These are phyloP conservation scores for Microsporum audouinii DNA, from an alignment of 2,329 filamentous ascomycete genomes.

Conservation along the genomic window DNA sequence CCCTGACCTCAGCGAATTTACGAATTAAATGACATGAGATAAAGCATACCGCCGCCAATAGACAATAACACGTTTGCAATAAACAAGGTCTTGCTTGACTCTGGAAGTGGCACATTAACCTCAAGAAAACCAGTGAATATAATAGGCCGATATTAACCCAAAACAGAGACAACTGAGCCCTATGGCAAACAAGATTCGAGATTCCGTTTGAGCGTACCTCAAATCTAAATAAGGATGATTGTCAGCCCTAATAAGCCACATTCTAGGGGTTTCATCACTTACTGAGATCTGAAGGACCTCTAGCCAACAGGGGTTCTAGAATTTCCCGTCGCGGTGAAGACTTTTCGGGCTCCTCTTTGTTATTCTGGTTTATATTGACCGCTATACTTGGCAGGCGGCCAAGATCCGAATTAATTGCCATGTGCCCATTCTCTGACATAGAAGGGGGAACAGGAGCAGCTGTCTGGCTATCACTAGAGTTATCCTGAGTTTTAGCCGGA, in stretches of 20 bases:
- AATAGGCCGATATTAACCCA: background rate
- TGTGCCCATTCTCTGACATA: background rate
- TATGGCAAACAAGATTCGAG: background rate
- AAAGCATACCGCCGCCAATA: background rate
- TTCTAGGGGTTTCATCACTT: background rate
- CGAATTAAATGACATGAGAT: slow-evolving; percentile 10
- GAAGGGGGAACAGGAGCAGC: background rate
- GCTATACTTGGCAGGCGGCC: background rate
- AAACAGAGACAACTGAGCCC: background rate
- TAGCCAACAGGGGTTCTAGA: no score
- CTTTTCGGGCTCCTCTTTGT: background rate
- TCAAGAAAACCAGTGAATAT: background rate
- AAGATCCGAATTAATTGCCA: background rate
- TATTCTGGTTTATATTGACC: background rate
- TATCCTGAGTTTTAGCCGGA: background rate
- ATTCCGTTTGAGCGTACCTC: background rate
- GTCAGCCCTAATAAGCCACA: background rate
- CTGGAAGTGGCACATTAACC: background rate
- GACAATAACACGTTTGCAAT: background rate
- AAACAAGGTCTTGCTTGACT: background rate
- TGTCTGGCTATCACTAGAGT: background rate
- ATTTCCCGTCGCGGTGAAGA: background rate
- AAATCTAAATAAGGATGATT: background rate
- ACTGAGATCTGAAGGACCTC: background rate
- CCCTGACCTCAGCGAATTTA: slow-evolving; percentile 47